These are phyloP conservation scores for Trypanosoma conorhini DNA, from an alignment of 208 protist species.

Conservation along the genomic window DNA sequence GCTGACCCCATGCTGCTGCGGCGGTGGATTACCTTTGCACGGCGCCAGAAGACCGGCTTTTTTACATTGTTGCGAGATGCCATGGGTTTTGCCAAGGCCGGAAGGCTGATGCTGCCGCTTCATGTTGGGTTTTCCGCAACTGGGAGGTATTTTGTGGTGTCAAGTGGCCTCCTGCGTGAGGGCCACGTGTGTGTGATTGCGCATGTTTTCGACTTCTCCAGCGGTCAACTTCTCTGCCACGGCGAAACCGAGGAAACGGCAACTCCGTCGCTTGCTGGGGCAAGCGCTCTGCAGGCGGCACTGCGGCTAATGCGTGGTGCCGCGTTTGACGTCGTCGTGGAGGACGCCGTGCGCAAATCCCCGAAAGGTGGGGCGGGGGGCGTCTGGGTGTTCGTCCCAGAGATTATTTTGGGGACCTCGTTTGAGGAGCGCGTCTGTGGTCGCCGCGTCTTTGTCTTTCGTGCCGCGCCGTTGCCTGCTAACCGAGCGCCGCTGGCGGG, in stretches of 20 bases:
- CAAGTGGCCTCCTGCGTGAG: slow-evolving; percentile 25
- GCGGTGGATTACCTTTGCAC: slow-evolving; percentile 58
- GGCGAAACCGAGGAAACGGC: slow-evolving; percentile 28
- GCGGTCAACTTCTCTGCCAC: slow-evolving; percentile 34
- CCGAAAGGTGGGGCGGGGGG: slow-evolving; percentile 3
- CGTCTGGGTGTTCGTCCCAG: slow-evolving; percentile 32
- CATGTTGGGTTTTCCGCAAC: slow-evolving; percentile 42
- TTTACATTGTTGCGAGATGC: slow-evolving; percentile 53
- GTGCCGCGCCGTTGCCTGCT: slow-evolving; percentile 4
- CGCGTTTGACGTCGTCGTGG: slow-evolving; percentile 22
- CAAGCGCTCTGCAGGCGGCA: slow-evolving; percentile 1
- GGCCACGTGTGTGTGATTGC: slow-evolving; percentile 27
- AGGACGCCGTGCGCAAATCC: slow-evolving; percentile 15
- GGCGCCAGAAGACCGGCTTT: slow-evolving; percentile 59
- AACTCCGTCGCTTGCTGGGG: slow-evolving; percentile 14
- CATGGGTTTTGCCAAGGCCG: background rate
- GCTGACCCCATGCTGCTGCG: slow-evolving; percentile 41
- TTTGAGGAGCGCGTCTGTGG: slow-evolving; percentile 9
- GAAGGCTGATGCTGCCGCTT: slow-evolving; percentile 32
- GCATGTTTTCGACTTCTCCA: slow-evolving; percentile 53
- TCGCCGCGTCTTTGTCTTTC: slow-evolving; percentile 22
- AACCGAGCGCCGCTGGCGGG: background rate
- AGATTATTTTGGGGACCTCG: background rate
- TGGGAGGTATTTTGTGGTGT: slow-evolving; percentile 48
- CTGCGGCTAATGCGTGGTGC: slow-evolving; percentile 10